Percentiles rank a stretch among this genome's conserved stretches.
These are phyloP conservation scores for Zygoascus bituminiphila DNA, from an alignment of 805 yeast genomes.

Conservation along the genomic window DNA sequence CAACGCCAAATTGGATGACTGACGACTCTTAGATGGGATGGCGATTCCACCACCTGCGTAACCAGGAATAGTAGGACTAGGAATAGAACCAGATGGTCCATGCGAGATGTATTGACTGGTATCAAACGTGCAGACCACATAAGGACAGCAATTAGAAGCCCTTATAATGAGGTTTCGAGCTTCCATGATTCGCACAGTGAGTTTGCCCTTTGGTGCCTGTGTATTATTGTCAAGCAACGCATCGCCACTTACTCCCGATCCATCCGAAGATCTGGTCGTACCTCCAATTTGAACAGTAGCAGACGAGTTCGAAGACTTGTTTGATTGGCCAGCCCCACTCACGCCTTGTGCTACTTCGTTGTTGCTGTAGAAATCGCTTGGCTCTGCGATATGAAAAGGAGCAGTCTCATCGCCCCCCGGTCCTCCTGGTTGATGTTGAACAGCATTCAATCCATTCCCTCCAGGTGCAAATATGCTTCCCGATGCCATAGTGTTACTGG, in stretches of 20 bases:
- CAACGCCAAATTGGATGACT: slow-evolving; percentile 16
- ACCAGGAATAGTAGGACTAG: slow-evolving; percentile 3
- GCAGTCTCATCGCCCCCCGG: slow-evolving; percentile 1
- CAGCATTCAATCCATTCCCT: background rate
- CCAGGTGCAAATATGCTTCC: slow-evolving; percentile 2
- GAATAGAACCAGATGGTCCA: slow-evolving; percentile 44
- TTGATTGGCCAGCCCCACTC: background rate
- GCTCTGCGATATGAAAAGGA: background rate
- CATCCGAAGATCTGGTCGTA: background rate
- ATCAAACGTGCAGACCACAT: slow-evolving; percentile 26
- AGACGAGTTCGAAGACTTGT: background rate
- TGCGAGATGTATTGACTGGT: slow-evolving; percentile 68
- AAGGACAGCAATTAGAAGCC: slow-evolving; percentile 58
- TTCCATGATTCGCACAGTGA: slow-evolving; percentile 71
- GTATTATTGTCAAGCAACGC: background rate
- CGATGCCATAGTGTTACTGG: slow-evolving; percentile 1
- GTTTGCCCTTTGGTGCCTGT: slow-evolving; percentile 44
- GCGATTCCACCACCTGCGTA: slow-evolving; percentile 25
- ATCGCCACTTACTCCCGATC: background rate
- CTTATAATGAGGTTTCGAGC: slow-evolving; percentile 61
- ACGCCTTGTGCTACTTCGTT: background rate
- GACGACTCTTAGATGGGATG: slow-evolving; percentile 28
- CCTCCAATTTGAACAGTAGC: background rate
- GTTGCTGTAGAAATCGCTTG: background rate
- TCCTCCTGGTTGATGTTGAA: slow-evolving; percentile 2